phyloP scores from a whole-genome alignment of 495 filamentous ascomycete genomes.

The Xylaria venustula region DNA sequence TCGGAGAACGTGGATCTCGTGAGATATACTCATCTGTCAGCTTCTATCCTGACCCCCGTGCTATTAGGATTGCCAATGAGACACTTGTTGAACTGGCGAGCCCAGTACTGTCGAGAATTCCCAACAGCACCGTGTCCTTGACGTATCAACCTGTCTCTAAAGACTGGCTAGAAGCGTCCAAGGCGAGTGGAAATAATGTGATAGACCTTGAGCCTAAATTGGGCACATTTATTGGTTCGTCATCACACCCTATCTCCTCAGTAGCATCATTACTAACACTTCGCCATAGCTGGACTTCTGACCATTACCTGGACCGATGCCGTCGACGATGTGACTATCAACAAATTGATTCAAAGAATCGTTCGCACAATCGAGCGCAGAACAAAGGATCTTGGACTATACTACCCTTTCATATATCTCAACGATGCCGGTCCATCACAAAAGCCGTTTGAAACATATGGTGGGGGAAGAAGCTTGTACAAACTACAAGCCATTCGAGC shows the following conservation, averaged over 20 bases:
- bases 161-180: not conserved
- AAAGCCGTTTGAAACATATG: not conserved
- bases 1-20: not conserved
- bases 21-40: not conserved
- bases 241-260: not conserved
- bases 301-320: not conserved
- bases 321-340: not conserved
- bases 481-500: not conserved
- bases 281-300: not conserved
- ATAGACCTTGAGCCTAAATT: not conserved
- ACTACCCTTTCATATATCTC: conserved; percentile 3
- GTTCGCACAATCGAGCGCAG: not conserved
- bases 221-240: not conserved
- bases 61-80: not conserved
- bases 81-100: not conserved
- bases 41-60: not conserved
- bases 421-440: not conserved
- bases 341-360: not conserved
- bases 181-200: not conserved
- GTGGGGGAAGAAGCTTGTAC: not conserved
- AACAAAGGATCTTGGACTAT: not conserved
- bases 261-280: not conserved
- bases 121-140: not conserved
- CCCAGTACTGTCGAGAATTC: not conserved
- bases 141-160: not conserved